phyloP scores from a whole-genome alignment of 257 asterid genomes.

The Sherardia arvensis region DNA sequence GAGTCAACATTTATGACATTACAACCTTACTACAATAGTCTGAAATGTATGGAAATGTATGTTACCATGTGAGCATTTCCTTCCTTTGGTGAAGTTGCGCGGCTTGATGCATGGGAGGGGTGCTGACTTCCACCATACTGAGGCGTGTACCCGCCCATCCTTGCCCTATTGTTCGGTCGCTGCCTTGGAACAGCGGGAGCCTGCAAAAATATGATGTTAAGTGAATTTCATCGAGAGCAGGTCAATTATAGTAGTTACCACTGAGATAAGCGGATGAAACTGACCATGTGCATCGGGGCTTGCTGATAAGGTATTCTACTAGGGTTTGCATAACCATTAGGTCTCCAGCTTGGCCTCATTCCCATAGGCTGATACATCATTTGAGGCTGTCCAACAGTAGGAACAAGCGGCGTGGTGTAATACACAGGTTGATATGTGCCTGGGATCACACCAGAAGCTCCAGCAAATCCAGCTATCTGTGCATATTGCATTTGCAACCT shows the following conservation, averaged over 20 bases:
- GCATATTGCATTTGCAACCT: constrained; percentile 51
- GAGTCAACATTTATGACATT: neutral
- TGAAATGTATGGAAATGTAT: too few species aligned
- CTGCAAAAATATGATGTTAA: constrained; percentile 20
- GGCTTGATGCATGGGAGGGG: constrained; percentile 29
- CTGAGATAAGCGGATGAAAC: constrained; percentile 16
- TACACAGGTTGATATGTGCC: constrained; percentile 61
- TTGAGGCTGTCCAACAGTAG: constrained; percentile 43
- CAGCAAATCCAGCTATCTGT: constrained; percentile 44
- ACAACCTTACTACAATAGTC: neutral
- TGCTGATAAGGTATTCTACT: constrained; percentile 44
- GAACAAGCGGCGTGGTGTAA: constrained; percentile 44
- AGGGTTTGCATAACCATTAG: constrained; percentile 38
- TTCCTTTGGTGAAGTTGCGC: constrained; percentile 35
- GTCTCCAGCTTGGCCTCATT: constrained; percentile 66
- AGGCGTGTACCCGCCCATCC: constrained; percentile 31
- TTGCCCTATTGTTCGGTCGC: constrained; percentile 54
- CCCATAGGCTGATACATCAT: constrained; percentile 49
- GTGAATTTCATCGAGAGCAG: neutral
- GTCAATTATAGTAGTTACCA: neutral
- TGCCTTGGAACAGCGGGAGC: constrained; percentile 43
- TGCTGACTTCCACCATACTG: constrained; percentile 32
- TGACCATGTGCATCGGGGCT: constrained; percentile 47
- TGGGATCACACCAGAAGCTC: constrained; percentile 43
- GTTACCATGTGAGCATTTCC: constrained; percentile 54